Evolutionary conservation across 148 eudicot species (phyloP), one percentile per base, ranked within the genome.

Genomic region (Arbutus unedo): DNA sequence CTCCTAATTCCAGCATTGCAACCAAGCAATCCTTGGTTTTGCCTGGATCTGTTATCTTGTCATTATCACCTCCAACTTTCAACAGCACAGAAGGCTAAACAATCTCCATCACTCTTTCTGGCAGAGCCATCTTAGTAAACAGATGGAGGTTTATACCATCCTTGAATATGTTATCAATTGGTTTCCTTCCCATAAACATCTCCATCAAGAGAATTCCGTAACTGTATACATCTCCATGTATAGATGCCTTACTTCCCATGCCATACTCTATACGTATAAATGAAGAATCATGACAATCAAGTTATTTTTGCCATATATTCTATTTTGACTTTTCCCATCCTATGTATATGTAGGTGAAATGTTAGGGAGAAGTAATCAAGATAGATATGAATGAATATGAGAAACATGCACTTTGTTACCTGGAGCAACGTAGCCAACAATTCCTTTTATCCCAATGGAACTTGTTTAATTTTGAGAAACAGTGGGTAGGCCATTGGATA

Each of bases 151-250:
- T 79, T 11, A 49, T 25, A 7, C 82, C 74, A 2, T 57, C 77
- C 4, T 55, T n/a, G 62, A 83, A 83, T 59, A 79, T 53, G 50
- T 19, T 47, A 56, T 56, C 45, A 48, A 72, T 83, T n/a, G 85
- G 85, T 41, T 64, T 79, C 60, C 38, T 79, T 25, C 79, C 74
- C 2, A 79, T 79, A 3, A 84, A 56, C 53, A 84, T 59, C 71
- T 79, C 85, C 50, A 84, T 50, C 38, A 79, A n/a, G 21, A 84
- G 60, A 38, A 84, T 74, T 8, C 79, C 79, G 9, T n/a, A 84
- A 19, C 82, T 57, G 74, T 84, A 79, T 4, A 79, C 79, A 57
- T 84, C 85, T 53, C 85, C 79, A 16, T 8, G 31, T 14, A 48
- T 71, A 0, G 82, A 73, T 14, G 70, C 51, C 77, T 55, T 41